Conservation (phyloP, 306 rosid genomes). For the Cicer bijugum region DNA sequence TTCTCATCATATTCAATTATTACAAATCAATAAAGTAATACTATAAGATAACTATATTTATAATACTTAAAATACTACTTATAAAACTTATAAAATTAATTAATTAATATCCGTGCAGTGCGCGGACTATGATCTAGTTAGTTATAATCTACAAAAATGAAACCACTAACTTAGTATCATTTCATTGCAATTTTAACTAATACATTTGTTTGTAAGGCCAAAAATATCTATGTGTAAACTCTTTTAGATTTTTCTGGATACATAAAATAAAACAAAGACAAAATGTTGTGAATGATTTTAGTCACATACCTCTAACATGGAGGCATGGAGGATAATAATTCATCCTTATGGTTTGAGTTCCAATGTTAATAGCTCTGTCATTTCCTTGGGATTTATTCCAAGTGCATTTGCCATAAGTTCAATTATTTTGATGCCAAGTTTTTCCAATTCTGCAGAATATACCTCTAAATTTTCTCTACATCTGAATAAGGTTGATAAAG, state of each 20-base stretch:
- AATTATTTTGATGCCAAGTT: constrained; percentile 11
- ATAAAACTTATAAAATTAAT: too few species aligned
- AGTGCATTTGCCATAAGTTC: constrained; percentile 41
- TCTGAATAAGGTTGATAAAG: not conserved
- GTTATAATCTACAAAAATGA: constrained; percentile 48
- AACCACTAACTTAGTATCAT: not conserved
- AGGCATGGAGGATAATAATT: constrained; percentile 52
- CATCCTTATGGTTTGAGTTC: constrained; percentile 32
- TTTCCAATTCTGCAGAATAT: constrained; percentile 25
- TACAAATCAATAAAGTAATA: too few species aligned
- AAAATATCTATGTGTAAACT: too few species aligned
- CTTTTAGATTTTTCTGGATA: too few species aligned
- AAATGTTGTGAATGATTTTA: not conserved
- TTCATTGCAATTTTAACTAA: too few species aligned
- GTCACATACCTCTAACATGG: not conserved
- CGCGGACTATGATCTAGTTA: too few species aligned
- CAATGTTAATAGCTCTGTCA: not conserved
- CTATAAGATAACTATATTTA: too few species aligned
- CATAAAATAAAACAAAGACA: too few species aligned
- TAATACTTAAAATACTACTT: too few species aligned
- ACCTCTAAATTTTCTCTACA: constrained; percentile 30
- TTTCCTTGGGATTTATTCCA: constrained; percentile 36
- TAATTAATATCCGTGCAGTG: too few species aligned
- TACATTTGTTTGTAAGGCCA: too few species aligned
- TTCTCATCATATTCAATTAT: too few species aligned